Conservation (phyloP, 306 rosid species). For the Hippophae tibetana region DNA sequence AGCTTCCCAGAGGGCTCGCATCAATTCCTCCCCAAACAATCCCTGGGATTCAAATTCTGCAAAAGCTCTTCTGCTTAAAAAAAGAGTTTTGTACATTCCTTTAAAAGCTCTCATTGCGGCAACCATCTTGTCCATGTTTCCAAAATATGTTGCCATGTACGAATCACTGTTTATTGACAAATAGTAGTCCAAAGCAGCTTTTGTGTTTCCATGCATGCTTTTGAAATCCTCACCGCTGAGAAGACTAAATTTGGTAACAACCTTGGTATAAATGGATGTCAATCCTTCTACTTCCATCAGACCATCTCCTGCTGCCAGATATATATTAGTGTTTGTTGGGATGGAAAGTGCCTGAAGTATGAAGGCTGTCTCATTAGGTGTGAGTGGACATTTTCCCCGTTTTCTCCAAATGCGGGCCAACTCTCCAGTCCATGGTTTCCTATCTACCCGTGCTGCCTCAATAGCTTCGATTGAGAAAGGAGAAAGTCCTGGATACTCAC, state of each 20-base stretch:
- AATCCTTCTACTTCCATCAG: constrained; percentile 81
- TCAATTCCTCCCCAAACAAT: constrained; percentile 44
- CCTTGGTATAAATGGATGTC: constrained; percentile 45
- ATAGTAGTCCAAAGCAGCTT: constrained; percentile 90
- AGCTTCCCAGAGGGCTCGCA: constrained; percentile 53
- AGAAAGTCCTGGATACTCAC: constrained; percentile 59
- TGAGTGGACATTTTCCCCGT: constrained; percentile 86
- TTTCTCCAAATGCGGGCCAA: constrained; percentile 64
- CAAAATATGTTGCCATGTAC: constrained; percentile 77
- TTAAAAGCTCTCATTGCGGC: constrained; percentile 80
- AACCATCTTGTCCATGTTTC: constrained; percentile 98
- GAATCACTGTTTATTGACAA: constrained; percentile 77
- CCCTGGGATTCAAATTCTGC: constrained; percentile 59
- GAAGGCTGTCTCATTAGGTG: constrained; percentile 76
- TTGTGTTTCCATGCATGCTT: constrained; percentile 90
- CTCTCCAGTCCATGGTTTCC: constrained; percentile 90
- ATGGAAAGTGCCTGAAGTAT: constrained; percentile 62
- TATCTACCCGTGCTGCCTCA: constrained; percentile 53
- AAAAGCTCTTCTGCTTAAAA: constrained; percentile 70
- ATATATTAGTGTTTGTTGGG: constrained; percentile 60
- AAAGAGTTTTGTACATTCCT: constrained; percentile 59
- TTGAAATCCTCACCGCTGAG: constrained; percentile 68
- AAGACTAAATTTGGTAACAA: constrained; percentile 68
- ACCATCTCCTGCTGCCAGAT: constrained; percentile 91
- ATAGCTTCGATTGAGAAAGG: constrained; percentile 54